A percentile compares a stretch with the other conserved stretches of the same genome.
Conservation (phyloP, 1,284 basidiomycete genomes). For the Marasmius tenuissimus region DNA sequence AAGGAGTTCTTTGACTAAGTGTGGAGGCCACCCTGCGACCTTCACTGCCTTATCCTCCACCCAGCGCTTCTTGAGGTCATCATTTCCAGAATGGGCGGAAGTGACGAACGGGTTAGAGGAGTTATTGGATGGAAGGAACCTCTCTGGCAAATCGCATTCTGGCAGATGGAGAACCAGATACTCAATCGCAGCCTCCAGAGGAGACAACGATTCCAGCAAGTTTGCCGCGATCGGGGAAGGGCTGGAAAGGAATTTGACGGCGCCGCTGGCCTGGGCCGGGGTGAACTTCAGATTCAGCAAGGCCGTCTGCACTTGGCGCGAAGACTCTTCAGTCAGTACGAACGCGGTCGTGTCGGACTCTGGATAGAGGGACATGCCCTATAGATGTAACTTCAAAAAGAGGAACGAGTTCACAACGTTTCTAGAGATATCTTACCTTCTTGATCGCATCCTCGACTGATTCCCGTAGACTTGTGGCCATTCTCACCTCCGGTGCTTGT, state of each 20-base stretch:
- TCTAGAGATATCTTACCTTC: conserved; percentile 44
- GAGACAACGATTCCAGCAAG: conserved; percentile 47
- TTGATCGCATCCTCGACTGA: conserved; percentile 84
- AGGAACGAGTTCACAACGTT: not conserved
- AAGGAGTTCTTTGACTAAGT: conserved; percentile 63
- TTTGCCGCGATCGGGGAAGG: conserved; percentile 52
- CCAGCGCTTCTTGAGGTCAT: conserved; percentile 79
- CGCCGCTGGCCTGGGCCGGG: conserved; percentile 46
- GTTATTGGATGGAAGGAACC: conserved; percentile 60
- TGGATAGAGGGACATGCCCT: conserved; percentile 56
- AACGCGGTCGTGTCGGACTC: conserved; percentile 48
- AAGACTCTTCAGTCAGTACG: conserved; percentile 48
- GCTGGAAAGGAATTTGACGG: conserved; percentile 50
- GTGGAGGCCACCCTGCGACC: conserved; percentile 81
- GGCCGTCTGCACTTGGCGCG: conserved; percentile 39
- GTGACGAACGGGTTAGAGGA: conserved; percentile 72
- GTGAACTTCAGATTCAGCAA: conserved; percentile 61
- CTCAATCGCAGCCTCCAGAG: conserved; percentile 70
- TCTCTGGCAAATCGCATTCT: conserved; percentile 75
- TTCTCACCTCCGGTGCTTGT: conserved; percentile 80
- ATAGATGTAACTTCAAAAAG: conserved; percentile 4
- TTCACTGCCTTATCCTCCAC: conserved; percentile 80
- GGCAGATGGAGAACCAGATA: conserved; percentile 76
- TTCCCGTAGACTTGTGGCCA: conserved; percentile 78
- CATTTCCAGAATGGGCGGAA: conserved; percentile 56